phyloP scores from a whole-genome alignment of 768 basidiomycete genomes.

The Trametes meyenii region DNA sequence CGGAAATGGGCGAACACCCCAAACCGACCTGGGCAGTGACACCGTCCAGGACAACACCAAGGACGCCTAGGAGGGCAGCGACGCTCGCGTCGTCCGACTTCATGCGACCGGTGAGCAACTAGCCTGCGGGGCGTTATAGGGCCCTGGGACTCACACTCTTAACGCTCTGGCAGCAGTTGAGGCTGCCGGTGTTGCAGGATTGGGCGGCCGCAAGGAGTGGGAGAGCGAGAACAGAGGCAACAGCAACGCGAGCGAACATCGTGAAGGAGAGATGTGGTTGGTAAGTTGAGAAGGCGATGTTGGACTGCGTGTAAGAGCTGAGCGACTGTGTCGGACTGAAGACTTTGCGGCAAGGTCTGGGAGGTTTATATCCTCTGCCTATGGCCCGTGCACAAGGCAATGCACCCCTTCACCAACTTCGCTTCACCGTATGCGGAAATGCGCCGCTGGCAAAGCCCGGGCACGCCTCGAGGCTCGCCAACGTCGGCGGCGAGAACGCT shows the following conservation, averaged over 20 bases:
- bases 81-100: constrained; percentile 10
- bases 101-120: not conserved
- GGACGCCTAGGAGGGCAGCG: constrained; percentile 2
- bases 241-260: constrained; percentile 24
- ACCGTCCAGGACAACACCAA: constrained; percentile 20
- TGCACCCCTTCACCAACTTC: not conserved
- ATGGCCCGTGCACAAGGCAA: not conserved
- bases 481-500: too few species aligned
- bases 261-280: constrained; percentile 5
- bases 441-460: not conserved
- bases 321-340: not conserved
- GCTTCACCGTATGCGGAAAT: not conserved
- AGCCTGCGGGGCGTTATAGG: not conserved
- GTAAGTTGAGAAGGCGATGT: constrained; percentile 1
- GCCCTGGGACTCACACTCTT: not conserved
- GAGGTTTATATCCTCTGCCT: not conserved
- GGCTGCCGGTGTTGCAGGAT: constrained; percentile 20
- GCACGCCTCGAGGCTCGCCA: too few species aligned
- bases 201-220: constrained; percentile 23
- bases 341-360: not conserved
- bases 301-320: constrained; percentile 3
- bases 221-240: constrained; percentile 18
- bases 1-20: constrained; percentile 21
- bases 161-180: constrained; percentile 24
- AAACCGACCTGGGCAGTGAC: constrained; percentile 10